phyloP scores from a whole-genome alignment of 1,284 basidiomycete species.

The Schizopora paradoxa region DNA sequence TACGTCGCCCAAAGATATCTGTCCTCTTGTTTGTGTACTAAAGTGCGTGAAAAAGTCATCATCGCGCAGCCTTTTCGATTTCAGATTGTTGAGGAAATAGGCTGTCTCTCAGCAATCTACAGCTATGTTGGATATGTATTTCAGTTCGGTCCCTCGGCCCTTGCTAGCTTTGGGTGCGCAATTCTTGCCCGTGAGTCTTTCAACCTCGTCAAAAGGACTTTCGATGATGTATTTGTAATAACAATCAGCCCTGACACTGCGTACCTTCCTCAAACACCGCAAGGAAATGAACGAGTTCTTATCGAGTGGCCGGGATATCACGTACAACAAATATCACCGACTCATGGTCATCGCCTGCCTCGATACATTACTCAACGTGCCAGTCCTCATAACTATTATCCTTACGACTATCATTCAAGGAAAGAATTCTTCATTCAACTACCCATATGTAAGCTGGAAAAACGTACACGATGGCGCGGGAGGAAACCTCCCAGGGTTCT shows the following conservation, averaged over 20 bases:
- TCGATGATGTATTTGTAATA: slow-evolving; percentile 20
- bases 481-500: no score
- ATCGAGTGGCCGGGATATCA: slow-evolving; percentile 31
- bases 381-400: no score
- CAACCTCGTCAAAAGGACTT: no score
- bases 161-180: no score
- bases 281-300: slow-evolving; percentile 29
- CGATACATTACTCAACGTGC: slow-evolving; percentile 39
- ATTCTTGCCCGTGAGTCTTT: no score
- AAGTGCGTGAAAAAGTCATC: slow-evolving; percentile 30
- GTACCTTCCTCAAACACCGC: slow-evolving; percentile 29
- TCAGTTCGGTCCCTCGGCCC: no score
- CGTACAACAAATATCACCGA: slow-evolving; percentile 49
- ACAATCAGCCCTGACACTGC: slow-evolving; percentile 30
- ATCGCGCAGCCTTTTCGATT: slow-evolving; percentile 51
- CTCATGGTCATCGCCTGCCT: slow-evolving; percentile 45
- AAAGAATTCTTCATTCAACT: no score
- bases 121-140: no score
- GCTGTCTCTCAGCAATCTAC: slow-evolving; percentile 42
- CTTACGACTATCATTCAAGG: no score
- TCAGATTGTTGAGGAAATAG: slow-evolving; percentile 51
- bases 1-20: no score
- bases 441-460: no score
- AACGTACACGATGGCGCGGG: no score
- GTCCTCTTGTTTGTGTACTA: neutral